These are phyloP conservation scores for Articulospora tetracladia DNA, from an alignment of 495 filamentous ascomycete species.

Conservation along the genomic window DNA sequence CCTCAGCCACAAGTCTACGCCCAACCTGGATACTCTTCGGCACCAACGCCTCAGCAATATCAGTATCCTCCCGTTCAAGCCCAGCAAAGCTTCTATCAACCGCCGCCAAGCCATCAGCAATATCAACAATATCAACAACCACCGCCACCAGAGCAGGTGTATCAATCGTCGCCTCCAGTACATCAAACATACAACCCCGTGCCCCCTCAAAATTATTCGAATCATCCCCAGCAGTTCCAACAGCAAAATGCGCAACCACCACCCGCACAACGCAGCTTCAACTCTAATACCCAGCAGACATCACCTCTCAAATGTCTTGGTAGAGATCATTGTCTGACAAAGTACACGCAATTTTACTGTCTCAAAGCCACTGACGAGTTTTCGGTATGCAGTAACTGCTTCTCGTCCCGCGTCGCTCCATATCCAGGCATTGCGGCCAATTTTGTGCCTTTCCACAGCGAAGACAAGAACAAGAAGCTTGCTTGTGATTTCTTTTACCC, in stretches of 20 bases:
- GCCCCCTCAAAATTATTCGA: no score
- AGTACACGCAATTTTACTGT: background rate
- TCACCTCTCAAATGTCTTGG: background rate
- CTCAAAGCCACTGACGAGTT: background rate
- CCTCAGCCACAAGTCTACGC: background rate
- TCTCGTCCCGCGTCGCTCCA: background rate
- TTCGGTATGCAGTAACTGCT: background rate
- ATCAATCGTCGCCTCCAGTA: no score
- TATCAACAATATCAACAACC: no score
- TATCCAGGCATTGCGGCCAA: background rate
- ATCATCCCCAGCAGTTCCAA: no score
- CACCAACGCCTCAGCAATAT: background rate
- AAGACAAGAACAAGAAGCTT: background rate
- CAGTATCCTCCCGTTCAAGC: background rate
- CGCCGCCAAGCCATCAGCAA: background rate
- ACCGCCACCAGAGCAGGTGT: no score
- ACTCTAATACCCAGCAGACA: no score
- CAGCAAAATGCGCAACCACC: background rate
- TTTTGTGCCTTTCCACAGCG: background rate
- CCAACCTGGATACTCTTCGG: background rate
- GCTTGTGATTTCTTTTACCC: background rate
- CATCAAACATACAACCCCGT: no score
- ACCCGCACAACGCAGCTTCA: background rate
- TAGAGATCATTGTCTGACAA: background rate
- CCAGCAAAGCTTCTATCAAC: background rate